A percentile compares a stretch with the other conserved stretches of the same genome.
These are phyloP conservation scores for Zangia roseola DNA, from an alignment of 768 basidiomycete genomes.

Conservation along the genomic window DNA sequence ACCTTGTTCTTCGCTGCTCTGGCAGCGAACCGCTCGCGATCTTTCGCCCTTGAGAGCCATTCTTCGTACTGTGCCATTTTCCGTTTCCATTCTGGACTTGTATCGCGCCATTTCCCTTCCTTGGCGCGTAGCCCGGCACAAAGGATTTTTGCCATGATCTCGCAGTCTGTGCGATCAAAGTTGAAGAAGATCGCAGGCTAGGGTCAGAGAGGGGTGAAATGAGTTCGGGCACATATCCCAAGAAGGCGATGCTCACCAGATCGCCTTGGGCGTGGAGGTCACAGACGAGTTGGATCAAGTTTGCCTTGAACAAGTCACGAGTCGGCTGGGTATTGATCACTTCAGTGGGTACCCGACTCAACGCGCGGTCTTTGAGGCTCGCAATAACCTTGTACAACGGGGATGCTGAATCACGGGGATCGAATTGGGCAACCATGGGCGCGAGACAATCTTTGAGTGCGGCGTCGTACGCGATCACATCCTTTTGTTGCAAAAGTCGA, in stretches of 20 bases:
- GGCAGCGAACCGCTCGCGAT: constrained; percentile 45
- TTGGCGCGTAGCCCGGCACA: constrained; percentile 35
- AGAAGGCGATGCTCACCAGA: constrained; percentile 42
- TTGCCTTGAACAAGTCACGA: constrained; percentile 32
- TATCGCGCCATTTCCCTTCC: constrained; percentile 50
- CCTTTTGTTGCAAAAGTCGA: constrained; percentile 52
- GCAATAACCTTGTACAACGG: constrained; percentile 40
- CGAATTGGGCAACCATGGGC: constrained; percentile 36
- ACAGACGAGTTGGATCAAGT: constrained; percentile 51
- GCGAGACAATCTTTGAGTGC: constrained; percentile 46
- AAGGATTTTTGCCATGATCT: constrained; percentile 47
- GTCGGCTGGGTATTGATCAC: constrained; percentile 35
- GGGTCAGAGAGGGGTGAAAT: not conserved
- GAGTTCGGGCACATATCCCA: no score
- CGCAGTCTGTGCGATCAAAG: constrained; percentile 61
- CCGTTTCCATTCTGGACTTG: constrained; percentile 45
- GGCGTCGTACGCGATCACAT: constrained; percentile 58
- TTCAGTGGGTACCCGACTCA: constrained; percentile 20
- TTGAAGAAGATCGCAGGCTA: constrained; percentile 70
- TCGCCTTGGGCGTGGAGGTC: constrained; percentile 56
- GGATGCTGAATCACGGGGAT: constrained; percentile 34
- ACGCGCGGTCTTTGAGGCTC: constrained; percentile 39
- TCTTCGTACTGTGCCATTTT: constrained; percentile 52
- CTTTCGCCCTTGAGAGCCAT: constrained; percentile 48
- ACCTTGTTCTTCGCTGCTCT: constrained; percentile 40